Conservation (phyloP, 306 rosid genomes). For the Medicago truncatula region DNA sequence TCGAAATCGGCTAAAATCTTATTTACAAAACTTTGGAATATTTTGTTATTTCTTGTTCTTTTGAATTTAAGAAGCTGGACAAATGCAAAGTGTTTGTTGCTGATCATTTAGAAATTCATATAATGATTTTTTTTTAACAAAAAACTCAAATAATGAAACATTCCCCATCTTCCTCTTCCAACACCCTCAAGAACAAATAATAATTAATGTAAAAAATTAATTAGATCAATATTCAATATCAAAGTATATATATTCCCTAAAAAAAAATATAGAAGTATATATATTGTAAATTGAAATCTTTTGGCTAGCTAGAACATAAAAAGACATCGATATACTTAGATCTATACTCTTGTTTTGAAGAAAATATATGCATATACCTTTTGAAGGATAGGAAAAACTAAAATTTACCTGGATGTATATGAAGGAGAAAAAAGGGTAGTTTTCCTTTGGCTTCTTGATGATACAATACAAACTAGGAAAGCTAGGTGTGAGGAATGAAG, state of each 20-base stretch:
- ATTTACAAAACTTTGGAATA: neutral
- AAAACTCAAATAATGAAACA: neutral
- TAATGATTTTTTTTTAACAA: neutral
- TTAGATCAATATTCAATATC: neutral
- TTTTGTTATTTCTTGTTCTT: neutral
- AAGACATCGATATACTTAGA: slow-evolving; percentile 24
- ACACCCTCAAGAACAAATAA: slow-evolving; percentile 16
- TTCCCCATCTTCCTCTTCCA: slow-evolving; percentile 1
- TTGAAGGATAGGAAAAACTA: neutral
- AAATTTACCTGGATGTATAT: neutral
- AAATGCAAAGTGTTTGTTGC: neutral
- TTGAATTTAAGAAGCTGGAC: neutral
- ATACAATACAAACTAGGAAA: slow-evolving; percentile 46
- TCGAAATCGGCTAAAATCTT: neutral
- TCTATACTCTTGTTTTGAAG: slow-evolving; percentile 13
- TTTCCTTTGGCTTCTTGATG: slow-evolving; percentile 39
- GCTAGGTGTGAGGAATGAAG: slow-evolving; percentile 80
- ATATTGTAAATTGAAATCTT: neutral
- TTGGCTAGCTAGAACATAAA: slow-evolving; percentile 15
- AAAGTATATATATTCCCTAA: neutral
- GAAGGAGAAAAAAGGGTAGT: slow-evolving; percentile 2
- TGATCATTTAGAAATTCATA: slow-evolving; percentile 1
- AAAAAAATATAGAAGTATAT: neutral
- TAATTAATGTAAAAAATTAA: slow-evolving; percentile 1
- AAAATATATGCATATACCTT: neutral